Percentiles rank a stretch among this genome's conserved stretches.
Conservation (phyloP, 345 rosid genomes). For the Heritiera littoralis region DNA sequence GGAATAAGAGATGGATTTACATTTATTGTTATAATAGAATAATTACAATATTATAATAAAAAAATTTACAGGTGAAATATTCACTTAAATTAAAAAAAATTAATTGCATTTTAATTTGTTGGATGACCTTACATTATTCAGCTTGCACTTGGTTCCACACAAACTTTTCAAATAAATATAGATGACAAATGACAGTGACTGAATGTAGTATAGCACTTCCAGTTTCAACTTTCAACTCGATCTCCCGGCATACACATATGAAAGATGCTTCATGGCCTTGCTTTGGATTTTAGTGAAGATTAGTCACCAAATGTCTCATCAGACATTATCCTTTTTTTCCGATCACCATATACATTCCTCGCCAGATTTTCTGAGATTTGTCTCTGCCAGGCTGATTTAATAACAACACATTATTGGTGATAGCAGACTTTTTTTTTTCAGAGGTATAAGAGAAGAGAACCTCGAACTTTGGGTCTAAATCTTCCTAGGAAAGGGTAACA, state of each 20-base stretch:
- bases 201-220: not conserved
- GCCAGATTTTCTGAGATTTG: not conserved
- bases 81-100: too few species aligned
- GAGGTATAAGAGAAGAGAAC: too few species aligned
- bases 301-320: not conserved
- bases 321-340: not conserved
- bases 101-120: not conserved
- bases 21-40: too few species aligned
- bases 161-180: not conserved
- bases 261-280: not conserved
- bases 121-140: not conserved
- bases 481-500: too few species aligned
- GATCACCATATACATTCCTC: not conserved
- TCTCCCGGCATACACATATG: not conserved
- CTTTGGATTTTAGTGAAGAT: slow-evolving; percentile 9
- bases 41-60: too few species aligned
- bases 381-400: too few species aligned
- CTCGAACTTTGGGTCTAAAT: too few species aligned
- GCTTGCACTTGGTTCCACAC: not conserved
- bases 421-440: too few species aligned
- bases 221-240: not conserved
- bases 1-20: too few species aligned
- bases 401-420: too few species aligned
- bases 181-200: not conserved
- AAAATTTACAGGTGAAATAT: too few species aligned